Base-by-base conservation (phyloP, 2,329 filamentous ascomycete genomes). In the Coleophoma crateriformis region DNA sequence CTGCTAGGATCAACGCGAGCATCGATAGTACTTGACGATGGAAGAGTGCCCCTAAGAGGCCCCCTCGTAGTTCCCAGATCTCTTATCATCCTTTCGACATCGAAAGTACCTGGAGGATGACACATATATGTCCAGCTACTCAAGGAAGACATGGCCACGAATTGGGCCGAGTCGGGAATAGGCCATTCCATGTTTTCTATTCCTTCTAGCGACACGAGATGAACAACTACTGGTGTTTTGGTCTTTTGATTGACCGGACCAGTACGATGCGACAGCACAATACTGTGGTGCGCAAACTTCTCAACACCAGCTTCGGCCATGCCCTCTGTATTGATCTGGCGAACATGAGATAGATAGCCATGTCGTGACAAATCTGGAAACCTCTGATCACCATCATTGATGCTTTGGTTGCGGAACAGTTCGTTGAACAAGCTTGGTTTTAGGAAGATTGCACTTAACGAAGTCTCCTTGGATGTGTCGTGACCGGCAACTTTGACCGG, bases 301-400 rank as follows among this genome's bases (percentile, higher is more conserved):
- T 69, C 62, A 10, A 60, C 55, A 4, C 64, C 68, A 0, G 66
- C 66, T 0, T 64, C 49, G 0, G 69, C 64, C 60, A 72, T 70
- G 0, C 71, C 70, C 0, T 50, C 46, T 0, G 60, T 64, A 46
- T 72, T 70, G 50, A 74, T 64, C 11, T 68, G 60, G 0, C 71
- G 64, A 0, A 71, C 66, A 46, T 76, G 72, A 1, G 72, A 57
- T 5, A 73, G 55, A 35, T 58, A 68, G 27, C 62, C 50, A 52
- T 67, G 65, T 17, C 53, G 56, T 0, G 46, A 52, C 2, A 58
- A 58, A 46, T 63, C 50, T 13, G 55, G 55, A 35, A 10, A 17
- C n/a, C 41, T 35, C n/a, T 19, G 19, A 19, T 19, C 19, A 19
- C 19, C 19, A 19, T 19, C 19, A 19, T 19, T 19, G 19, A 19